Conservation (phyloP, 1,284 basidiomycete species). For the Apiotrichum siamense region DNA sequence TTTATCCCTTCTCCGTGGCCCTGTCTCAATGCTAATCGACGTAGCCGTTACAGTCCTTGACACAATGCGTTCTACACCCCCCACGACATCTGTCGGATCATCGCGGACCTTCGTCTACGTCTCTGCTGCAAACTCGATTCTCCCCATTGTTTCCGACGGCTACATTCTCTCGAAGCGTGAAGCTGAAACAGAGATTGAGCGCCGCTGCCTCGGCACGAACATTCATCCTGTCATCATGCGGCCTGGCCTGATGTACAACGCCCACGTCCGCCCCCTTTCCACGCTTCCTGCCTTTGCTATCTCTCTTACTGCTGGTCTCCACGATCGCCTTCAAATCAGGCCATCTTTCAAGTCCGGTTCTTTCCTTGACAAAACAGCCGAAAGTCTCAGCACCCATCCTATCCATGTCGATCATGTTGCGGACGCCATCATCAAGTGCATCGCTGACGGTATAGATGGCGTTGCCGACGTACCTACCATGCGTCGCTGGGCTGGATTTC, state of each 20-base stretch:
- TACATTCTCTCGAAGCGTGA: constrained; percentile 89
- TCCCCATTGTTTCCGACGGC: constrained; percentile 72
- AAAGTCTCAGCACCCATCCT: constrained; percentile 73
- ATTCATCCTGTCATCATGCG: constrained; percentile 63
- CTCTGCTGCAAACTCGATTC: constrained; percentile 88
- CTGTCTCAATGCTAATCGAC: not conserved
- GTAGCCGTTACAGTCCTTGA: constrained; percentile 67
- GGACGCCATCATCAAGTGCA: constrained; percentile 57
- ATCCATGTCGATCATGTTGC: constrained; percentile 96
- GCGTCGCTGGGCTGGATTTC: constrained; percentile 51
- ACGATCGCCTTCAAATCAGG: constrained; percentile 56
- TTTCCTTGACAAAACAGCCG: constrained; percentile 34
- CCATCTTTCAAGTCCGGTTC: constrained; percentile 50
- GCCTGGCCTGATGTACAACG: constrained; percentile 95
- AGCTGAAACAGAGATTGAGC: constrained; percentile 56
- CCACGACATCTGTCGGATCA: not conserved
- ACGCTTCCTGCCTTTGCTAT: constrained; percentile 79
- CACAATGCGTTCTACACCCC: constrained; percentile 53
- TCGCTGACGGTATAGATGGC: constrained; percentile 52
- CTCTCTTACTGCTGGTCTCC: constrained; percentile 68
- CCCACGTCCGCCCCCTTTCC: constrained; percentile 80
- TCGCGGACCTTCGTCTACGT: constrained; percentile 73
- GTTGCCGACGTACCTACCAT: constrained; percentile 70
- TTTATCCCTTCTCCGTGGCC: too few relatives aligned
- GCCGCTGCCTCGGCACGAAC: not conserved